Evolutionary conservation across 345 rosid species (phyloP).

Genomic region (Aegle marmelos): DNA sequence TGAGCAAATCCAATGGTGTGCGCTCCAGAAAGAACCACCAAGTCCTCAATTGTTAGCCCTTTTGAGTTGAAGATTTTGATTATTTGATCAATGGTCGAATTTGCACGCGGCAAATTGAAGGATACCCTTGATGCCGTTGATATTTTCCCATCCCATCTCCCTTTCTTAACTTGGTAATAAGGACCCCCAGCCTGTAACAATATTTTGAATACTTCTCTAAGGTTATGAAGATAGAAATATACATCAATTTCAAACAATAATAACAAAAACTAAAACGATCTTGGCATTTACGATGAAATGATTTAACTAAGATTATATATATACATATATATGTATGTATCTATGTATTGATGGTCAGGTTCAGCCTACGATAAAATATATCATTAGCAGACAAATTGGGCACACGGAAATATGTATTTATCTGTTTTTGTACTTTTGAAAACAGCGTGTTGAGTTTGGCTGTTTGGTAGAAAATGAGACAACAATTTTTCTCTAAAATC

Average conservation of each 20-base stretch:
- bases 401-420: background rate
- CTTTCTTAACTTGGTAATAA: constrained; percentile 73
- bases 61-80: constrained; percentile 68
- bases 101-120: constrained; percentile 51
- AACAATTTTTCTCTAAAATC: background rate
- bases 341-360: background rate
- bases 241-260: background rate
- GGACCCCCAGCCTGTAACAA: constrained; percentile 68
- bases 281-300: background rate
- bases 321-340: too few species aligned
- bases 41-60: constrained; percentile 58
- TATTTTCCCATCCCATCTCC: constrained; percentile 73
- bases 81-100: constrained; percentile 66
- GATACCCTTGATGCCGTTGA: constrained; percentile 61
- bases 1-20: constrained; percentile 91
- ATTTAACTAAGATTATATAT: background rate
- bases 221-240: background rate
- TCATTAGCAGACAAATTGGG: background rate
- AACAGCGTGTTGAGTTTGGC: background rate
- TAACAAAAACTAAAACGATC: background rate
- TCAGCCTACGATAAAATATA: background rate
- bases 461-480: background rate
- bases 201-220: background rate
- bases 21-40: constrained; percentile 75
- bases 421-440: background rate